phyloP scores from a whole-genome alignment of 257 asterid species.

The Forsythia viridissima region DNA sequence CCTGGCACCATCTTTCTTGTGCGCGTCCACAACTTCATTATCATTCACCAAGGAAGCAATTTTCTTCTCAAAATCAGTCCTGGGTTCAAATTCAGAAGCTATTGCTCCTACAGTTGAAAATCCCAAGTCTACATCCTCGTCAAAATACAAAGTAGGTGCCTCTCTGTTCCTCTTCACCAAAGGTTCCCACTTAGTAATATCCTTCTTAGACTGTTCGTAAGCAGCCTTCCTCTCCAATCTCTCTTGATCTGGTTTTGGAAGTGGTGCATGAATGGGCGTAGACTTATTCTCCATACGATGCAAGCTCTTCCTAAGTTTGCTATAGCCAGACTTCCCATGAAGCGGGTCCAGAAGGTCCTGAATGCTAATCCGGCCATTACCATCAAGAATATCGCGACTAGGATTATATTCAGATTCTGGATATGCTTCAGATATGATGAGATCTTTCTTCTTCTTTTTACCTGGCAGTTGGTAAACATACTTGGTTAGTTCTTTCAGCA shows the following conservation, averaged over 20 bases:
- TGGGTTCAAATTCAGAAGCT: constrained; percentile 87
- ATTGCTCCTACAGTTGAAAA: constrained; percentile 87
- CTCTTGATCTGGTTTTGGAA: constrained; percentile 65
- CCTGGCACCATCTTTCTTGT: constrained; percentile 81
- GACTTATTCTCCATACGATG: constrained; percentile 55
- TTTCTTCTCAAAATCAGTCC: constrained; percentile 86
- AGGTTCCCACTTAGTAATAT: constrained; percentile 82
- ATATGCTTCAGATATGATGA: constrained; percentile 69
- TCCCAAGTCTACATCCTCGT: constrained; percentile 60
- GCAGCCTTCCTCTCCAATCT: constrained; percentile 69
- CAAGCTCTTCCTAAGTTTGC: constrained; percentile 54
- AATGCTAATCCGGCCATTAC: constrained; percentile 66
- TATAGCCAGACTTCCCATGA: constrained; percentile 54
- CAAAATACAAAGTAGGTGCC: constrained; percentile 82
- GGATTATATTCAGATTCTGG: constrained; percentile 93
- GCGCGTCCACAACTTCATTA: constrained; percentile 78
- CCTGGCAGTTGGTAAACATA: constrained; percentile 39
- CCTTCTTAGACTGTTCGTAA: constrained; percentile 57
- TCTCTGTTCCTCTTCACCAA: constrained; percentile 83
- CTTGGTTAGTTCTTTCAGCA: constrained; percentile 15
- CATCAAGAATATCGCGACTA: constrained; percentile 68
- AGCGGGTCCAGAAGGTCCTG: constrained; percentile 76
- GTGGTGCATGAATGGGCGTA: constrained; percentile 60
- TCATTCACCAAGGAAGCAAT: constrained; percentile 69
- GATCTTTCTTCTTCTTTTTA: constrained; percentile 52